Percentiles rank a stretch among this genome's conserved stretches.
phyloP scores from a whole-genome alignment of 2,329 filamentous ascomycete species.

The Aspergillus niger region DNA sequence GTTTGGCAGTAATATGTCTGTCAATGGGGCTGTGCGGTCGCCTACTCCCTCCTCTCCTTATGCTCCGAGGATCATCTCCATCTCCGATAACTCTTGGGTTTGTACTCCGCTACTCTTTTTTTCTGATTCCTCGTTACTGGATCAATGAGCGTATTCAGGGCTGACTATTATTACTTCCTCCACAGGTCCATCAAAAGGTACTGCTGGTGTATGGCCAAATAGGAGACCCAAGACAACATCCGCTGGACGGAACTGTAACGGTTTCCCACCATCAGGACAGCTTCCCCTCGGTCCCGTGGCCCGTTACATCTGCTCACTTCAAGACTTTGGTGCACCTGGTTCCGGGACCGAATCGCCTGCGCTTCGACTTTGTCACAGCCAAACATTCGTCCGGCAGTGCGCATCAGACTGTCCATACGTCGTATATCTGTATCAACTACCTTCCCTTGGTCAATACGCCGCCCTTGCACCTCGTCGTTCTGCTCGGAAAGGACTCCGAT shows the following conservation, averaged over 20 bases:
- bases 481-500: constrained; percentile 84
- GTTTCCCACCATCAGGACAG: constrained; percentile 80
- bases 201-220: constrained; percentile 79
- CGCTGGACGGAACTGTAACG: constrained; percentile 76
- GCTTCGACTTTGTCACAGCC: constrained; percentile 83
- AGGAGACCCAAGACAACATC: constrained; percentile 67
- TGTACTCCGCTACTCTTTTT: constrained; percentile 34
- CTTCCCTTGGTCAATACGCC: constrained; percentile 76
- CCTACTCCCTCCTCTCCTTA: constrained; percentile 71
- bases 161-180: background rate
- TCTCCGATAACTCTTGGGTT: constrained; percentile 84
- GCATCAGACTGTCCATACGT: constrained; percentile 70
- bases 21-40: constrained; percentile 47
- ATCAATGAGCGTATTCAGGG: background rate
- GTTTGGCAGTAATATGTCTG: constrained; percentile 37
- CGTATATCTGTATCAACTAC: constrained; percentile 82
- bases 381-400: constrained; percentile 69
- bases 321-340: constrained; percentile 89
- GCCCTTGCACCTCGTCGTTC: constrained; percentile 83
- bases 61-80: constrained; percentile 76
- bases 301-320: constrained; percentile 85
- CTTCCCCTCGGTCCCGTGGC: constrained; percentile 83
- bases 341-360: constrained; percentile 83
- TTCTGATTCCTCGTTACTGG: background rate
- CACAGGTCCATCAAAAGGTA: constrained; percentile 86